Conservation (phyloP, 169 alveolate species). For the Plasmodium yoelii region DNA sequence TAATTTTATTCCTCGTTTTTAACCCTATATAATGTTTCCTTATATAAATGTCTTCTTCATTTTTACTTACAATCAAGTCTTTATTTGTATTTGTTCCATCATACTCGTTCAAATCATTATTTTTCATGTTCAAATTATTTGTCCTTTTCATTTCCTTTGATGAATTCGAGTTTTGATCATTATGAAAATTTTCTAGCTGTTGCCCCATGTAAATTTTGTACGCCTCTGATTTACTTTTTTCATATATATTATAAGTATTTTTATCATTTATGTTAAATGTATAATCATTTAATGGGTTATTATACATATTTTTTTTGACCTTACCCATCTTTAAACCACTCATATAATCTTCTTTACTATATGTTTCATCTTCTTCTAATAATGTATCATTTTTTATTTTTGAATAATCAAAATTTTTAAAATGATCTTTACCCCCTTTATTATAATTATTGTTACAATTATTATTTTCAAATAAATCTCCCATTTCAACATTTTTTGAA, state of each 20-base stretch:
- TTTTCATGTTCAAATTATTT: neutral
- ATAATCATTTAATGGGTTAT: conserved; percentile 17
- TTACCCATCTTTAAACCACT: conserved; percentile 41
- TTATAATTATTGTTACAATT: conserved; percentile 2
- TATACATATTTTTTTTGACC: neutral
- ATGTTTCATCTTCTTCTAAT: conserved; percentile 70
- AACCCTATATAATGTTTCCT: conserved; percentile 63
- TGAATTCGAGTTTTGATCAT: neutral
- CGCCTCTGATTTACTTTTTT: conserved; percentile 47
- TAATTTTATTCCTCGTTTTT: conserved; percentile 55
- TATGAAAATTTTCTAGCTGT: conserved; percentile 42
- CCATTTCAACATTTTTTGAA: conserved; percentile 70
- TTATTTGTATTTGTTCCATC: neutral
- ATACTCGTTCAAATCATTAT: neutral
- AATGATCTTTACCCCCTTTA: neutral
- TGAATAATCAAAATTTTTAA: conserved; percentile 37
- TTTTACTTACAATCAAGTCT: neutral
- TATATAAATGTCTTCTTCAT: neutral
- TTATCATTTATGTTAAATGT: conserved; percentile 60
- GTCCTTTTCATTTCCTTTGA: neutral
- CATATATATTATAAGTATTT: conserved; percentile 45
- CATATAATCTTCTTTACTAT: conserved; percentile 51
- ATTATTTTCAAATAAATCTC: conserved; percentile 26
- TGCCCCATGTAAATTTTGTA: conserved; percentile 45
- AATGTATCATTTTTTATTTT: conserved; percentile 29